These are phyloP conservation scores for Erigeron canadensis DNA, from an alignment of 129 eudicot genomes.

Conservation along the genomic window DNA sequence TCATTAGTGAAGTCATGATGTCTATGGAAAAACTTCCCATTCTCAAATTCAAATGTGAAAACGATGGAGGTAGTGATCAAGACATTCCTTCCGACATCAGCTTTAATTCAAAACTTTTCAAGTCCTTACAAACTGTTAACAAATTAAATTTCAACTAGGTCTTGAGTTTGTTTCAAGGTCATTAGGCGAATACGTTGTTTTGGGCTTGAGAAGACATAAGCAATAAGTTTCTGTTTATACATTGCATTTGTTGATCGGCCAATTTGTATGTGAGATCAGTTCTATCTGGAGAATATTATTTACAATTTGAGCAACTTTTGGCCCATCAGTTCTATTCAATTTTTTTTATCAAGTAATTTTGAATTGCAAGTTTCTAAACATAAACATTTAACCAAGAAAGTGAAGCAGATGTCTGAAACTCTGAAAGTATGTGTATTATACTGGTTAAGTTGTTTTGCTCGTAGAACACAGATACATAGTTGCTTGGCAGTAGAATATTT, in stretches of 20 bases:
- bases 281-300: background rate
- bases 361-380: no score
- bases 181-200: background rate
- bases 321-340: no score
- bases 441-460: no score
- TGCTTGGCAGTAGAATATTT: no score
- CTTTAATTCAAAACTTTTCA: background rate
- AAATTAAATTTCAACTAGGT: background rate
- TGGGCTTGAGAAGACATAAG: background rate
- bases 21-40: background rate
- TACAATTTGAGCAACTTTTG: background rate
- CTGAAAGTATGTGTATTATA: no score
- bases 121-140: background rate
- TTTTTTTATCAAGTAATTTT: no score
- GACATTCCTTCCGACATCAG: background rate
- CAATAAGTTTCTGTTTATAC: background rate
- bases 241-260: background rate
- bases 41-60: constrained; percentile 8
- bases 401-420: no score
- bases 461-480: no score
- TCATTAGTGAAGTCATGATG: constrained; percentile 11
- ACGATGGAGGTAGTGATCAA: background rate
- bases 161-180: background rate
- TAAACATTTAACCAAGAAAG: no score
- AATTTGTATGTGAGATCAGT: background rate